These are phyloP conservation scores for Cajanus cajan DNA, from an alignment of 306 rosid genomes.

Conservation along the genomic window DNA sequence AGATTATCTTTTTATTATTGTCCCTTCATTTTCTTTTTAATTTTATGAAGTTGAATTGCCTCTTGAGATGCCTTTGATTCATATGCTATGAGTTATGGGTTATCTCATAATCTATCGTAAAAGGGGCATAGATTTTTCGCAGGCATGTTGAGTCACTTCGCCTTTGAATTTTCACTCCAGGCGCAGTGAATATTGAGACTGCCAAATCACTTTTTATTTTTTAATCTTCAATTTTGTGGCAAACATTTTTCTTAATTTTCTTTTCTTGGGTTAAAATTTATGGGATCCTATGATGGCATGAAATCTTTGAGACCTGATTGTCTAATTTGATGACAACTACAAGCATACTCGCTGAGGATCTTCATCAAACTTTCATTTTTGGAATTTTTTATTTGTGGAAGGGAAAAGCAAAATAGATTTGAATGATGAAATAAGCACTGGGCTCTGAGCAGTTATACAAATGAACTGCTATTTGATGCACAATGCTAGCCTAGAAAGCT, in stretches of 20 bases:
- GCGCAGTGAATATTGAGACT: slow-evolving; percentile 71
- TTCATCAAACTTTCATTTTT: background rate
- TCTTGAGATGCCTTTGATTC: slow-evolving; percentile 50
- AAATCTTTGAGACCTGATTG: slow-evolving; percentile 99
- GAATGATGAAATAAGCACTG: slow-evolving; percentile 73
- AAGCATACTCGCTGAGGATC: slow-evolving; percentile 91
- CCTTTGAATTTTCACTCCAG: slow-evolving; percentile 46
- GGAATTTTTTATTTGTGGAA: too few relatives aligned
- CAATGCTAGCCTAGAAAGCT: slow-evolving; percentile 95
- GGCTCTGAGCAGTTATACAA: slow-evolving; percentile 77
- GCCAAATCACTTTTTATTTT: slow-evolving; percentile 46
- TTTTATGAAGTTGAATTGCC: slow-evolving; percentile 14
- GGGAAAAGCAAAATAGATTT: background rate
- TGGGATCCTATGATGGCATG: slow-evolving; percentile 93
- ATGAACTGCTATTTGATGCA: slow-evolving; percentile 57
- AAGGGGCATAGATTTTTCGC: slow-evolving; percentile 59
- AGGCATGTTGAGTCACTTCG: slow-evolving; percentile 89
- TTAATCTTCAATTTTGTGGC: background rate
- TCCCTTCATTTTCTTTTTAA: too few relatives aligned
- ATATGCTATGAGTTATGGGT: slow-evolving; percentile 16
- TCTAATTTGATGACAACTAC: slow-evolving; percentile 67
- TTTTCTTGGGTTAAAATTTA: background rate
- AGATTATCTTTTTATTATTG: too few relatives aligned
- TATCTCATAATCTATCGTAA: background rate
- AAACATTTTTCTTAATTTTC: background rate